A percentile compares a stretch with the other conserved stretches of the same genome.
Conservation (phyloP, 176 grass and related monocot species). For the Triticum aestivum region DNA sequence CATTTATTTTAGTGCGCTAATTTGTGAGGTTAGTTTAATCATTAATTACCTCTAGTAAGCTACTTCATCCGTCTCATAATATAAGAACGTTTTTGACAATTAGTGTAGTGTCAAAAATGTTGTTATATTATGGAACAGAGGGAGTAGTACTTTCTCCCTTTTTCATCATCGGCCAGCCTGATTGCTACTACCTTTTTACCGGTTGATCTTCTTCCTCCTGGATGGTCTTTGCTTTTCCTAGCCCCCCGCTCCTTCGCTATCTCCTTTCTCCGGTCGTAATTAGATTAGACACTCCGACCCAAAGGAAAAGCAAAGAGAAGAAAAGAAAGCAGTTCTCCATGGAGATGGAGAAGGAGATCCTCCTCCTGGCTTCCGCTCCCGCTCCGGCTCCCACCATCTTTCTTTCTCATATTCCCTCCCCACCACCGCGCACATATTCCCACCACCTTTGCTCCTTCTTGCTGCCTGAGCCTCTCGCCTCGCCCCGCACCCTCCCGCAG, state of each 20-base stretch:
- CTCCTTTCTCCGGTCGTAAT: neutral
- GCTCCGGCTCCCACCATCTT: neutral
- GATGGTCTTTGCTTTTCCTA: neutral
- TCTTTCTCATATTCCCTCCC: slow-evolving; percentile 13
- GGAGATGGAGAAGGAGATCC: neutral
- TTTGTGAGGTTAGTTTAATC: too few relatives aligned
- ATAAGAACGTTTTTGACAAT: too few relatives aligned
- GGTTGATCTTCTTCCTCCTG: neutral
- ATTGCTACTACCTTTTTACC: too few relatives aligned
- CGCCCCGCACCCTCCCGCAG: too few relatives aligned
- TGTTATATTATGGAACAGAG: too few relatives aligned
- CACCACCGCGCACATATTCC: neutral
- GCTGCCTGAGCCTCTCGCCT: neutral
- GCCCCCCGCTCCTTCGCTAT: neutral
- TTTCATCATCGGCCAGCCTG: too few relatives aligned
- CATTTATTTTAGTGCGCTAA: too few relatives aligned
- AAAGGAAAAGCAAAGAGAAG: neutral
- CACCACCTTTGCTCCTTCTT: slow-evolving; percentile 31
- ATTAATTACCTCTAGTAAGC: too few relatives aligned
- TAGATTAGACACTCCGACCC: too few relatives aligned
- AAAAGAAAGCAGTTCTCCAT: neutral
- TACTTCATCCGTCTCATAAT: too few relatives aligned
- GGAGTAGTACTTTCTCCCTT: too few relatives aligned
- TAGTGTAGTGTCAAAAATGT: too few relatives aligned
- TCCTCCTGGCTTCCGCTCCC: neutral